Percentiles rank a stretch among this genome's conserved stretches.
Conservation (phyloP, 306 rosid genomes). For the Acacia crassicarpa region DNA sequence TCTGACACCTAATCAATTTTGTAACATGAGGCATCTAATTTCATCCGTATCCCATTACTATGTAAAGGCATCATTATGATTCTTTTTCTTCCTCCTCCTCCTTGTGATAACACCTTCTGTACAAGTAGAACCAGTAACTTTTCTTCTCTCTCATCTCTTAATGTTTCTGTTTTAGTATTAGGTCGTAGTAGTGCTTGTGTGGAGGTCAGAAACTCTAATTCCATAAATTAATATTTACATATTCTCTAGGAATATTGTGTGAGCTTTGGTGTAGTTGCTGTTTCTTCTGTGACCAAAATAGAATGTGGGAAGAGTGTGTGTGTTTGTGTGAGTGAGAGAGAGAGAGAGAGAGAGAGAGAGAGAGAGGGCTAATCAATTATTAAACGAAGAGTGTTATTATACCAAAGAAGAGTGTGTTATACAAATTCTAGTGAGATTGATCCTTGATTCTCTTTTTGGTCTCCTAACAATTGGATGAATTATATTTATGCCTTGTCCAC, state of each 20-base stretch:
- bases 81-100: background rate
- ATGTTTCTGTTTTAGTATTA: background rate
- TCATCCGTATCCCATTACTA: constrained; percentile 35
- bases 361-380: background rate
- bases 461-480: background rate
- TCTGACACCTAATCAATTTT: constrained; percentile 73
- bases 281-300: background rate
- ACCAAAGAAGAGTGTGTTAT: background rate
- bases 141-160: background rate
- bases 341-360: background rate
- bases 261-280: background rate
- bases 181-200: background rate
- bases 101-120: constrained; percentile 43
- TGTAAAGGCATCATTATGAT: constrained; percentile 43
- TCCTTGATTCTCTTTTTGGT: background rate
- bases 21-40: constrained; percentile 56
- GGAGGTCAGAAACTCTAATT: constrained; percentile 3
- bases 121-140: constrained; percentile 33
- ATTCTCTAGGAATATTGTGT: background rate
- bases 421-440: background rate
- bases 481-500: too few relatives aligned
- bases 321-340: background rate
- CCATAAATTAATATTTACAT: background rate
- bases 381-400: too few relatives aligned
- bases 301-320: background rate